Base-by-base conservation (phyloP, 768 basidiomycete species). In the Lactifluus piperatus region DNA sequence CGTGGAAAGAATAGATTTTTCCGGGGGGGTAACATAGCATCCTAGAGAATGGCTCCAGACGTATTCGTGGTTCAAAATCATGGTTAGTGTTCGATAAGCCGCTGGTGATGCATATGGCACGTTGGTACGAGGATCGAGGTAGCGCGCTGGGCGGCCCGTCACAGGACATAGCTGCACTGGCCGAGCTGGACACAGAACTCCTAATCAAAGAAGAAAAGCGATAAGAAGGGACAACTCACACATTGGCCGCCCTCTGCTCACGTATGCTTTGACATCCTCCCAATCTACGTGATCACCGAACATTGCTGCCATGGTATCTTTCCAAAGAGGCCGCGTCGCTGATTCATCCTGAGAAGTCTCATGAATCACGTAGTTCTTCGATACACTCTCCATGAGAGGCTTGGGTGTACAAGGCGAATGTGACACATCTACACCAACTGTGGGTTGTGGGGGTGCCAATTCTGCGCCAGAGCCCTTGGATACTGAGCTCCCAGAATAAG, bases 211-310 rank as follows among this genome's bases (percentile, higher is more conserved):
- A 26, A 46, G 9, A 32, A 51, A 44, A 29, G 30, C 44, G 52
- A 26, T 16, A 57, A 24, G 54, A 58, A 65, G 26, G 51, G 64
- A 65, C 56, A 37, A 67, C 79, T 54, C 65, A 89, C 87, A 70
- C 44, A 83, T 52, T 1, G 88, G 89, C 13, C 88, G 75, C n/a
- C 76, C 76, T 69, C 84, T 87, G 24, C 80, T 77, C 2, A 76
- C 74, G 64, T 81, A 88, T 6, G 85, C 85, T 60, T 77, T 81
- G 22, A 88, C 58, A 29, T 84, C 79, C 51, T 87, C 83, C 89
- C 89, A 97, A 49, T 85, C 79, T 9, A 86, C 85, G 64, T 94
- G 86, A 51, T 87, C 77, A 2, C 94, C 93, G 65, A 97, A 91
- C 74, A 95, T 77, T 1, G 90, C 84, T 7, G 77, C 66, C 85